These are phyloP conservation scores for Rhodotorula mucilaginosa DNA, from an alignment of 1,284 basidiomycete species.

Conservation along the genomic window DNA sequence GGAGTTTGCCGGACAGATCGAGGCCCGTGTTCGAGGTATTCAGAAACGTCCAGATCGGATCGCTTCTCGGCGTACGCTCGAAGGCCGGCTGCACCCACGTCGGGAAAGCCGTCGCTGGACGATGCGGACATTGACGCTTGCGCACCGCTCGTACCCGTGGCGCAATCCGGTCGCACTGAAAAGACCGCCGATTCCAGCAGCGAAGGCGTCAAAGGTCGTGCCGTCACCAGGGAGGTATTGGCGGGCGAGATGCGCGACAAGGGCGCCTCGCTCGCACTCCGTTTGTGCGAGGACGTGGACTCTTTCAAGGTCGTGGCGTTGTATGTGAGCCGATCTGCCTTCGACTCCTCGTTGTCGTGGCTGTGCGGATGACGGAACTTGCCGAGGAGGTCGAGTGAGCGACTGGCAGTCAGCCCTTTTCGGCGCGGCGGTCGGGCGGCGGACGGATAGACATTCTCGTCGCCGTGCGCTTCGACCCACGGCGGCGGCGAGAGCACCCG, in stretches of 20 bases:
- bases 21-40: background rate
- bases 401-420: background rate
- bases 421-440: background rate
- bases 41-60: background rate
- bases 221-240: background rate
- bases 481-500: conserved; percentile 36
- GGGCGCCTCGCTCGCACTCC: background rate
- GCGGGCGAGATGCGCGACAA: background rate
- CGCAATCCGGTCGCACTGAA: too few species aligned
- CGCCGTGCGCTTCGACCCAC: conserved; percentile 17
- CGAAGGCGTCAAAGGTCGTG: conserved; percentile 46
- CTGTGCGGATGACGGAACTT: conserved; percentile 39
- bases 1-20: background rate
- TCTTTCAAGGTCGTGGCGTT: too few species aligned
- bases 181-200: conserved; percentile 7
- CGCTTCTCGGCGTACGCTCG: background rate
- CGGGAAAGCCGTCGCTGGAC: conserved; percentile 18
- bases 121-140: conserved; percentile 6
- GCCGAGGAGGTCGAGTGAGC: conserved; percentile 55
- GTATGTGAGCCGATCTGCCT: too few species aligned
- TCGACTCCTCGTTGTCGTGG: too few species aligned
- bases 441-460: background rate
- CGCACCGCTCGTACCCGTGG: too few species aligned
- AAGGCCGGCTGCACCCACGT: conserved; percentile 9
- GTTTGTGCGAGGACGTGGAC: background rate